These are phyloP conservation scores for Garcia nutans DNA, from an alignment of 345 rosid species.

Conservation along the genomic window DNA sequence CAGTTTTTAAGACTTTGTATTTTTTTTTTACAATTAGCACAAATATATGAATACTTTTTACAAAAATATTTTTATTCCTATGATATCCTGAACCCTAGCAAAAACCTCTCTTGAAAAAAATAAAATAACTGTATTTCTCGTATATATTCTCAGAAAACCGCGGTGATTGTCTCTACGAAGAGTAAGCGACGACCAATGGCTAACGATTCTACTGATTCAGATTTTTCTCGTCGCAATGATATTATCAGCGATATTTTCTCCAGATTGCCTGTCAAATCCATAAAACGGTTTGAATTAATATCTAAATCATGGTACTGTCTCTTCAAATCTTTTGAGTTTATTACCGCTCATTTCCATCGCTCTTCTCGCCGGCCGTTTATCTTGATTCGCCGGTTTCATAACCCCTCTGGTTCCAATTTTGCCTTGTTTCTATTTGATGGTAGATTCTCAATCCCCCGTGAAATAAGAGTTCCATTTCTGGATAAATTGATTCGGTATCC, in stretches of 20 bases:
- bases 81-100: slow-evolving; percentile 6
- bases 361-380: slow-evolving; percentile 22
- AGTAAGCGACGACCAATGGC: slow-evolving; percentile 21
- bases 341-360: slow-evolving; percentile 34
- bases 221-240: not conserved
- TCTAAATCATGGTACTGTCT: slow-evolving; percentile 35
- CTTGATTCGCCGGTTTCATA: slow-evolving; percentile 29
- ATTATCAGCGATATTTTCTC: slow-evolving; percentile 33
- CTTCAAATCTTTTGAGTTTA: slow-evolving; percentile 25
- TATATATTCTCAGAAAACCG: not conserved
- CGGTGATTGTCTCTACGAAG: slow-evolving; percentile 15
- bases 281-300: slow-evolving; percentile 38
- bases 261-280: slow-evolving; percentile 36
- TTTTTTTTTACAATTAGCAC: too few relatives aligned
- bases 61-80: too few relatives aligned
- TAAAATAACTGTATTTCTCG: not conserved
- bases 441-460: not conserved
- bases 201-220: not conserved
- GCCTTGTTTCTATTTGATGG: slow-evolving; percentile 6
- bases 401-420: not conserved
- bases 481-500: slow-evolving; percentile 23
- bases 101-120: not conserved
- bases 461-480: slow-evolving; percentile 2
- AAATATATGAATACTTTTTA: too few relatives aligned
- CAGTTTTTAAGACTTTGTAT: too few relatives aligned